Conservation (phyloP, 768 basidiomycete species). For the Lactarius psammicola region DNA sequence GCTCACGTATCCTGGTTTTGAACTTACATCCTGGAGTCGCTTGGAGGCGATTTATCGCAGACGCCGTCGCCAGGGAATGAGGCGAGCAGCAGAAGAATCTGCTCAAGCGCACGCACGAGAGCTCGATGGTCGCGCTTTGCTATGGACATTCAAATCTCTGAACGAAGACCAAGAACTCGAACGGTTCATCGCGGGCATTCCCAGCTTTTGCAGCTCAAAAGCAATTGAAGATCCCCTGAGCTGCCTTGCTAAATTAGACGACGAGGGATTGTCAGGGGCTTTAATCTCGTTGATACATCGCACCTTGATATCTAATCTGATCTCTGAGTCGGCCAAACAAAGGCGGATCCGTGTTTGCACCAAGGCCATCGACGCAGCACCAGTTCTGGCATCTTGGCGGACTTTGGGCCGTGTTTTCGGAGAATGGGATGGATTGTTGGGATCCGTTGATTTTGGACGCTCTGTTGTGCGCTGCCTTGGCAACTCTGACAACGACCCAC, state of each 20-base stretch:
- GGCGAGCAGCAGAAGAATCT: background rate
- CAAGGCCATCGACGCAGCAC: background rate
- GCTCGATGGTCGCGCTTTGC: background rate
- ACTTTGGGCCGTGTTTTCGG: background rate
- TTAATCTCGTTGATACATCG: background rate
- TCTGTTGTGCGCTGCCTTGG: background rate
- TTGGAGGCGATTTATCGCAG: background rate
- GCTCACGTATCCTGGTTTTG: background rate
- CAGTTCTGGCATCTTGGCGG: background rate
- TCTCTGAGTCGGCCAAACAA: background rate
- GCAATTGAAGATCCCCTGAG: background rate
- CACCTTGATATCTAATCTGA: background rate
- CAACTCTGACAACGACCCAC: background rate
- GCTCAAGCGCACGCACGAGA: background rate
- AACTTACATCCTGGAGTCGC: background rate
- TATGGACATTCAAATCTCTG: background rate
- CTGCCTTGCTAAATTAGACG: background rate
- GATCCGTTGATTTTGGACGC: background rate
- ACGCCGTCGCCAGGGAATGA: background rate
- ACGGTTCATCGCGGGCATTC: background rate
- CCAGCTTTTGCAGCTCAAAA: background rate
- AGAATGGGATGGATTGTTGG: background rate
- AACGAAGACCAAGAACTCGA: slow-evolving; percentile 2
- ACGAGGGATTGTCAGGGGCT: background rate
- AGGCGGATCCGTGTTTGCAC: background rate